phyloP scores from a whole-genome alignment of 495 filamentous ascomycete species.

The Delitschia confertaspora region DNA sequence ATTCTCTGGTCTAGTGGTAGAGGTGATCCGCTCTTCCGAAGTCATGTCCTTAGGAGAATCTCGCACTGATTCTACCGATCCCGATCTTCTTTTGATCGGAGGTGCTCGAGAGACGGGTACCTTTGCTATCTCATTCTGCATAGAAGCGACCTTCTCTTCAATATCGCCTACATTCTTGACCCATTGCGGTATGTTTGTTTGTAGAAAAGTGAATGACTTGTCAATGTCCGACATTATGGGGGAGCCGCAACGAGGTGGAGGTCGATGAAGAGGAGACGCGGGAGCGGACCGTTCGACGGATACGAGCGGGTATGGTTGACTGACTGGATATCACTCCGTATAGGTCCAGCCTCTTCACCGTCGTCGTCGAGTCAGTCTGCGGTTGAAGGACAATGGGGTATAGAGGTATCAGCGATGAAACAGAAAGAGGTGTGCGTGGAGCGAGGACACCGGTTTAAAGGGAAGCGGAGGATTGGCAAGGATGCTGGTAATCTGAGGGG shows the following conservation, averaged over 20 bases:
- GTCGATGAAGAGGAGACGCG: neutral
- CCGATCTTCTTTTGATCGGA: constrained; percentile 41
- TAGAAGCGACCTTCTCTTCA: constrained; percentile 49
- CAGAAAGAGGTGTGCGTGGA: constrained; percentile 4
- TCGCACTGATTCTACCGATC: constrained; percentile 55
- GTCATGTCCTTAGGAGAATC: constrained; percentile 41
- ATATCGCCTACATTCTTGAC: constrained; percentile 14
- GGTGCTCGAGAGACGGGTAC: constrained; percentile 41
- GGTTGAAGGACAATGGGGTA: constrained; percentile 5
- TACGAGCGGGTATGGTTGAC: too few species aligned
- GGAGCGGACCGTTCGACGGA: neutral
- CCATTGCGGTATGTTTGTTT: constrained; percentile 27
- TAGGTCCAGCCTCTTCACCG: too few species aligned
- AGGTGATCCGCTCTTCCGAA: constrained; percentile 4
- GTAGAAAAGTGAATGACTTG: constrained; percentile 23
- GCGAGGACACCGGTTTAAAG: constrained; percentile 9
- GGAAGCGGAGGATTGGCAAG: constrained; percentile 17
- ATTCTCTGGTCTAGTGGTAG: too few species aligned
- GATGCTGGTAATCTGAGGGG: constrained; percentile 11
- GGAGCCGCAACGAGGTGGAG: too few species aligned
- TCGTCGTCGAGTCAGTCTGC: too few species aligned
- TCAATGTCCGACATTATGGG: constrained; percentile 26
- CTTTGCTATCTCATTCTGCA: constrained; percentile 56
- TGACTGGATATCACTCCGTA: too few species aligned
- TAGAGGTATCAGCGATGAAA: neutral